A percentile compares a stretch with the other conserved stretches of the same genome.
phyloP scores from a whole-genome alignment of 2,329 filamentous ascomycete species.

The Metarhizium anisopliae region DNA sequence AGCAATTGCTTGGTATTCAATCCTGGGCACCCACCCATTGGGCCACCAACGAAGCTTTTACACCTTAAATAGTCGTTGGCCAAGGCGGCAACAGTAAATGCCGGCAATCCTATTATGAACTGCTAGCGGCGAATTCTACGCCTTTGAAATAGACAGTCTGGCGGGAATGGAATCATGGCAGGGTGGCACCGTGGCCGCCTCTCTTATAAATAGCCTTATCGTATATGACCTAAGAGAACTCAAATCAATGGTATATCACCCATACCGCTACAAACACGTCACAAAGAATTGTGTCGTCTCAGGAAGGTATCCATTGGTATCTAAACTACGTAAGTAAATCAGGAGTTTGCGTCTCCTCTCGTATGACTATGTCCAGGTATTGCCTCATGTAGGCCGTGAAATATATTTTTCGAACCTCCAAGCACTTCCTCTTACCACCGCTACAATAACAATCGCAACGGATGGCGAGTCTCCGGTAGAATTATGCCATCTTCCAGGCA shows the following conservation, averaged over 20 bases:
- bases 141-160: too few relatives aligned
- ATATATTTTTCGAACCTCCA: constrained; percentile 9
- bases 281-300: background rate
- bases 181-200: too few relatives aligned
- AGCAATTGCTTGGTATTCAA: too few relatives aligned
- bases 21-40: too few relatives aligned
- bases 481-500: background rate
- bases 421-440: background rate
- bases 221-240: background rate
- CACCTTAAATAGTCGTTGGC: too few relatives aligned
- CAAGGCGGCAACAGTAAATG: too few relatives aligned
- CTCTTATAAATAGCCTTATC: too few relatives aligned
- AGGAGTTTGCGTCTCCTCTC: constrained; percentile 7
- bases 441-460: background rate
- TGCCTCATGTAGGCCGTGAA: constrained; percentile 5
- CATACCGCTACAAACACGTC: background rate
- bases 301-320: constrained; percentile 12
- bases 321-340: constrained; percentile 16
- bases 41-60: too few relatives aligned
- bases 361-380: constrained; percentile 10
- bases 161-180: too few relatives aligned
- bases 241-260: background rate
- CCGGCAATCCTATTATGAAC: too few relatives aligned
- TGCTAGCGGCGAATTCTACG: too few relatives aligned
- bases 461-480: background rate